These are phyloP conservation scores for Salvia rosmarinus DNA, from an alignment of 257 asterid species.

Conservation along the genomic window DNA sequence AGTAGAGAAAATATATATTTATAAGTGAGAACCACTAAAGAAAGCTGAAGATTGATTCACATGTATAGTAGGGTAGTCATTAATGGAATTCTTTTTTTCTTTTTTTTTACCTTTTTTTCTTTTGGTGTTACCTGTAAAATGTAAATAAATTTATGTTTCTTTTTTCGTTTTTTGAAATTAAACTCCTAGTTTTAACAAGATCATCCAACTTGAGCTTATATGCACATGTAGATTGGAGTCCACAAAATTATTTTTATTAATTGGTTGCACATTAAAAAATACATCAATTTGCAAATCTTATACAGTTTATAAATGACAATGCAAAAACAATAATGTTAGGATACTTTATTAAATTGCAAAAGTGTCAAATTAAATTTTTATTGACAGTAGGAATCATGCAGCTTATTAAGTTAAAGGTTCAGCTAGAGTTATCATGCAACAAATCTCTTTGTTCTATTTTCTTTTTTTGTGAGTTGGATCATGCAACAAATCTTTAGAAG, in stretches of 20 bases:
- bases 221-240: not conserved
- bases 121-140: not conserved
- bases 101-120: not conserved
- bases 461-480: too few relatives aligned
- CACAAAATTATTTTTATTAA: too few relatives aligned
- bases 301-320: too few relatives aligned
- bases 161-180: not conserved
- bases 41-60: constrained; percentile 20
- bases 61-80: too few relatives aligned
- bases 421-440: not conserved
- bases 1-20: constrained; percentile 15
- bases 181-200: not conserved
- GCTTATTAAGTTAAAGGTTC: too few relatives aligned
- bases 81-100: not conserved
- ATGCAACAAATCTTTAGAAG: too few relatives aligned
- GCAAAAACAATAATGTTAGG: too few relatives aligned
- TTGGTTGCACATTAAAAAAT: not conserved
- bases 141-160: not conserved
- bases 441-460: not conserved
- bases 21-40: constrained; percentile 1
- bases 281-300: too few relatives aligned
- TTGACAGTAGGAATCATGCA: too few relatives aligned
- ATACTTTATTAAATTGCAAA: too few relatives aligned
- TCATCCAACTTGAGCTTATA: not conserved
- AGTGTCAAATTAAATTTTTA: too few relatives aligned